A percentile compares a stretch with the other conserved stretches of the same genome.
Conservation (phyloP, 1,284 basidiomycete genomes). For the Inonotus hispidus region DNA sequence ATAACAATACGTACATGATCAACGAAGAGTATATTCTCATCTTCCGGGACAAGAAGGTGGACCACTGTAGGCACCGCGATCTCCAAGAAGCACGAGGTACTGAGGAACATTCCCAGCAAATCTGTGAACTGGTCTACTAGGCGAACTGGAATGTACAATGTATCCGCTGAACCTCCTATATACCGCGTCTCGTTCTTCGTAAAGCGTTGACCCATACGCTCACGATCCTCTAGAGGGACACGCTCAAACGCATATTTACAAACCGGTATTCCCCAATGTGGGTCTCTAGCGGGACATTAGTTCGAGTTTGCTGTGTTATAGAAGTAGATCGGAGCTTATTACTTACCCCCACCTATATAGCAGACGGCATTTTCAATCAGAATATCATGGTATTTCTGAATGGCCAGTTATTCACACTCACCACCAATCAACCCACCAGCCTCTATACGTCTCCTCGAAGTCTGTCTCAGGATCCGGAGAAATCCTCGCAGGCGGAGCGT, state of each 20-base stretch:
- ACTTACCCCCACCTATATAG: slow-evolving; percentile 7
- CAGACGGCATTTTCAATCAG: neutral
- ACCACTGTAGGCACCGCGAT: slow-evolving; percentile 42
- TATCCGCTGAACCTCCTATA: slow-evolving; percentile 46
- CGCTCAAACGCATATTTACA: slow-evolving; percentile 39
- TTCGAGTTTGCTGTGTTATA: neutral
- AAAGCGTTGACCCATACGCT: slow-evolving; percentile 30
- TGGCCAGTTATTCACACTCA: slow-evolving; percentile 22
- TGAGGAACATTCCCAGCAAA: slow-evolving; percentile 37
- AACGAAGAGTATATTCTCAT: slow-evolving; percentile 39
- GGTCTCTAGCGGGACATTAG: slow-evolving; percentile 29
- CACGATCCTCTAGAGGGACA: slow-evolving; percentile 32
- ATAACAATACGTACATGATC: slow-evolving; percentile 36
- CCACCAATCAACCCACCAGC: slow-evolving; percentile 42
- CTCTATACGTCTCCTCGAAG: slow-evolving; percentile 33
- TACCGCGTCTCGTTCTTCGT: slow-evolving; percentile 33
- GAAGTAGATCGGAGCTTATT: neutral
- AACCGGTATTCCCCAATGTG: slow-evolving; percentile 38
- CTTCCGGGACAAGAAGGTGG: slow-evolving; percentile 35
- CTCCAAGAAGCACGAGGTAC: slow-evolving; percentile 45
- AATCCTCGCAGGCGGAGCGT: slow-evolving; percentile 34
- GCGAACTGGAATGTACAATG: slow-evolving; percentile 41
- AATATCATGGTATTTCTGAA: slow-evolving; percentile 1
- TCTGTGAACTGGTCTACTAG: slow-evolving; percentile 37
- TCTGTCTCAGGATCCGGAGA: slow-evolving; percentile 36